phyloP scores from a whole-genome alignment of 495 filamentous ascomycete species.

The Daldinia caldariorum region DNA sequence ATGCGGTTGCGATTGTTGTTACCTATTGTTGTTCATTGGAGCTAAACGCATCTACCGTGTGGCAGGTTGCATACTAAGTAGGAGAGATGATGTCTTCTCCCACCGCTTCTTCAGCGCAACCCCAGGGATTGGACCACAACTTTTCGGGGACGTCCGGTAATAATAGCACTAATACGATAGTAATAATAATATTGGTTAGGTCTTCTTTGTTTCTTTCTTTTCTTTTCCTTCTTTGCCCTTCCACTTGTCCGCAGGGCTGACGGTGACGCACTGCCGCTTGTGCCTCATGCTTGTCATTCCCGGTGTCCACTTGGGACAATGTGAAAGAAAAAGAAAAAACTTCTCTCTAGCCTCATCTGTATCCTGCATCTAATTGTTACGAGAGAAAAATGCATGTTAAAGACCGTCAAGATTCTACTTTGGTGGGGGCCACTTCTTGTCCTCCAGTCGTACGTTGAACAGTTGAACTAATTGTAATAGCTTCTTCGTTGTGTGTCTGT shows the following conservation, averaged over 20 bases:
- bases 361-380: conserved; percentile 10
- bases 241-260: conserved; percentile 36
- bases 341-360: neutral
- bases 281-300: conserved; percentile 41
- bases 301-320: conserved; percentile 22
- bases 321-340: conserved; percentile 1
- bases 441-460: neutral
- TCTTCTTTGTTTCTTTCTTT: conserved; percentile 15
- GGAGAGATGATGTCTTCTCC: conserved; percentile 29
- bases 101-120: conserved; percentile 45
- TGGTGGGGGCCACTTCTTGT: conserved; percentile 27
- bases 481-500: neutral
- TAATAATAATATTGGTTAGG: neutral
- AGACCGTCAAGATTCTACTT: conserved; percentile 4
- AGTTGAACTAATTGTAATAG: neutral
- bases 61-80: conserved; percentile 33
- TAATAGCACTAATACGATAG: neutral
- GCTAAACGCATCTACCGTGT: conserved; percentile 36
- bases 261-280: conserved; percentile 35
- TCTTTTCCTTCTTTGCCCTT: neutral
- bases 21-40: conserved; percentile 39
- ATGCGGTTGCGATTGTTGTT: conserved; percentile 9
- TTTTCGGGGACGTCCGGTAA: conserved; percentile 43
- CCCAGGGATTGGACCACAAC: conserved; percentile 37
- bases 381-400: conserved; percentile 14